Evolutionary conservation across 2,329 filamentous ascomycete species (phyloP).

Genomic region (Alternaria sp.): DNA sequence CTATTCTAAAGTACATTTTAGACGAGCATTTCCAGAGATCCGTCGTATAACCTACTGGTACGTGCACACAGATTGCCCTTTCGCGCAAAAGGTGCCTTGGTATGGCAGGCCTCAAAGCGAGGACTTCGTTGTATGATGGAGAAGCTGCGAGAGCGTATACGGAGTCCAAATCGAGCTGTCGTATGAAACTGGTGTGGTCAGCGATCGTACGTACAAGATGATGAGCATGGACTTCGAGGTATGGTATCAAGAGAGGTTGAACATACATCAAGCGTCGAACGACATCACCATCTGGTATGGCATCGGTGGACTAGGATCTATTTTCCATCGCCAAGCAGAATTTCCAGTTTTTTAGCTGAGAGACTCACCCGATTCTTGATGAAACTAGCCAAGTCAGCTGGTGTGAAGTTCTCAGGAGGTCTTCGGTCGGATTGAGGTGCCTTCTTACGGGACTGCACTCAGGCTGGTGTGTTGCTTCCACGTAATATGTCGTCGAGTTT

Average conservation of each 20-base stretch:
- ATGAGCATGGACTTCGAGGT: not conserved
- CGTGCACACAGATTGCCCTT: not conserved
- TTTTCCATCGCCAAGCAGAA: not conserved
- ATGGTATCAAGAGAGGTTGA: not conserved
- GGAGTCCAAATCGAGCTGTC: not conserved
- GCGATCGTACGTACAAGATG: not conserved
- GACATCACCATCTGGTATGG: not conserved
- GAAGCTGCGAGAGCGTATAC: not conserved
- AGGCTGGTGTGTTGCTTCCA: not conserved
- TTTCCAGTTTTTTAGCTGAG: not conserved
- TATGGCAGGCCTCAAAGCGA: not conserved
- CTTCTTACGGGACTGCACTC: not conserved
- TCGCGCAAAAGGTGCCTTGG: not conserved
- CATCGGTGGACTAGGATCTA: not conserved
- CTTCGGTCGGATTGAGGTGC: not conserved
- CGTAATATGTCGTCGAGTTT: not conserved
- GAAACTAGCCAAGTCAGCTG: not conserved
- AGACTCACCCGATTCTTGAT: not conserved
- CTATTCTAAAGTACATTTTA: not conserved
- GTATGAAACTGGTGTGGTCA: not conserved
- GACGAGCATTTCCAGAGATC: not conserved
- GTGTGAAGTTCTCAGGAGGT: not conserved
- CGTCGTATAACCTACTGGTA: not conserved
- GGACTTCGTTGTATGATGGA: constrained; percentile 1
- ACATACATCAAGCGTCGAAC: not conserved